Conservation (phyloP, 2,329 filamentous ascomycete species). For the Berkeleyomyces basicola region DNA sequence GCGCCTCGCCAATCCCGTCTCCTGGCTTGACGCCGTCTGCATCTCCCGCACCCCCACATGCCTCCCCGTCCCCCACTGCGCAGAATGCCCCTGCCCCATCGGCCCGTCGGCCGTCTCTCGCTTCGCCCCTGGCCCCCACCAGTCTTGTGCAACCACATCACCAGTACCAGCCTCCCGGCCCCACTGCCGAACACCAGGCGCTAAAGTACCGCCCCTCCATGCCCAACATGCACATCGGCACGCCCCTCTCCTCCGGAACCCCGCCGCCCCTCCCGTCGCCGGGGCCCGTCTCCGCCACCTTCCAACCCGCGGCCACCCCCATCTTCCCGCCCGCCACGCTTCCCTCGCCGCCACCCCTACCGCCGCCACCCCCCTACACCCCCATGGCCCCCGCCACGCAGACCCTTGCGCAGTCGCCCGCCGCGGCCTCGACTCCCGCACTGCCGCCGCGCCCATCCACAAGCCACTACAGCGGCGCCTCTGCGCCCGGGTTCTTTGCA, state of each 20-base stretch:
- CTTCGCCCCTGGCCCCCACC: neutral
- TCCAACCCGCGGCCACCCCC: neutral
- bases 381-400: neutral
- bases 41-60: neutral
- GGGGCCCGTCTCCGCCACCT: neutral
- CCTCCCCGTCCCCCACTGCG: neutral
- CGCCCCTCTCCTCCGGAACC: neutral
- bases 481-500: neutral
- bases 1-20: neutral
- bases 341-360: neutral
- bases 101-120: neutral
- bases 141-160: neutral
- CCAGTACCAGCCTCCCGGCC: neutral
- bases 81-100: neutral
- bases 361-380: neutral
- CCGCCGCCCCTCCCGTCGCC: neutral
- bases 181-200: neutral
- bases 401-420: neutral
- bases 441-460: constrained; percentile 5
- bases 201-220: constrained; percentile 4
- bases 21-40: neutral
- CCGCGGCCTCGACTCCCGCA: neutral
- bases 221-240: constrained; percentile 10
- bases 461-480: neutral
- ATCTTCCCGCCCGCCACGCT: neutral